Evolutionary conservation across 2,329 filamentous ascomycete species (phyloP).

Genomic region (Dryadomyces quercus-mongolicae): DNA sequence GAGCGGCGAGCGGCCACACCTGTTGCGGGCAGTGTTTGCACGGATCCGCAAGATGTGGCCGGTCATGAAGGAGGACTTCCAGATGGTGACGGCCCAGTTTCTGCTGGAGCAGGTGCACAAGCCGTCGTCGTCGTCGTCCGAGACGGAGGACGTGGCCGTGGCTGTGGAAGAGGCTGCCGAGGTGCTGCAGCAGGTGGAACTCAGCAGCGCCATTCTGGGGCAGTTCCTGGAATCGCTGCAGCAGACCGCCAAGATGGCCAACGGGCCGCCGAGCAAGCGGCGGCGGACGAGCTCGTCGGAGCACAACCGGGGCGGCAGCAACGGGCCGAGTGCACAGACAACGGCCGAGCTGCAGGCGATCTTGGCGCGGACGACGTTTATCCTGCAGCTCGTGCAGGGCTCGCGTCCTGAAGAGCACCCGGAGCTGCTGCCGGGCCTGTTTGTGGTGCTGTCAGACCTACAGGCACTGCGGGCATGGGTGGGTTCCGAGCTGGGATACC

Average conservation of each 20-base stretch:
- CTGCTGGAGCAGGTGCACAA: conserved; percentile 45
- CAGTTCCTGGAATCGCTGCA: conserved; percentile 65
- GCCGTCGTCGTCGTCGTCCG: conserved; percentile 7
- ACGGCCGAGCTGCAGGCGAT: conserved; percentile 49
- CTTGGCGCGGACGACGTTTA: conserved; percentile 69
- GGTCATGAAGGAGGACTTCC: conserved; percentile 52
- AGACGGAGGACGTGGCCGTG: conserved; percentile 14
- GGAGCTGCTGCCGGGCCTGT: conserved; percentile 66
- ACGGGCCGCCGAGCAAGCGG: conserved; percentile 63
- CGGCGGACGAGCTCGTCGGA: conserved; percentile 55
- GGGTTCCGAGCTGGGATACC: conserved; percentile 77
- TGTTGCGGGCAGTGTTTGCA: conserved; percentile 54
- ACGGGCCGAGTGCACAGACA: no score
- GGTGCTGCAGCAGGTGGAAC: conserved; percentile 58
- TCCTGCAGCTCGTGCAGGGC: conserved; percentile 77
- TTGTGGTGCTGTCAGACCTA: conserved; percentile 74
- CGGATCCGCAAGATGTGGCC: conserved; percentile 63
- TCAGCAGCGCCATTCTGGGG: conserved; percentile 60
- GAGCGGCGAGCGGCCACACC: conserved; percentile 32
- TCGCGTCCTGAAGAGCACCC: conserved; percentile 66
- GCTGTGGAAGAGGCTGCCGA: conserved; percentile 52
- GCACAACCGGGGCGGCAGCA: conserved; percentile 30
- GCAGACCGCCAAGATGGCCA: conserved; percentile 58
- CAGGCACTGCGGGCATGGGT: conserved; percentile 73
- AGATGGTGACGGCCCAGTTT: conserved; percentile 45